Evolutionary conservation across 306 rosid genomes (phyloP), one percentile per base, ranked within the genome.

Genomic region (Hippophae tibetana): DNA sequence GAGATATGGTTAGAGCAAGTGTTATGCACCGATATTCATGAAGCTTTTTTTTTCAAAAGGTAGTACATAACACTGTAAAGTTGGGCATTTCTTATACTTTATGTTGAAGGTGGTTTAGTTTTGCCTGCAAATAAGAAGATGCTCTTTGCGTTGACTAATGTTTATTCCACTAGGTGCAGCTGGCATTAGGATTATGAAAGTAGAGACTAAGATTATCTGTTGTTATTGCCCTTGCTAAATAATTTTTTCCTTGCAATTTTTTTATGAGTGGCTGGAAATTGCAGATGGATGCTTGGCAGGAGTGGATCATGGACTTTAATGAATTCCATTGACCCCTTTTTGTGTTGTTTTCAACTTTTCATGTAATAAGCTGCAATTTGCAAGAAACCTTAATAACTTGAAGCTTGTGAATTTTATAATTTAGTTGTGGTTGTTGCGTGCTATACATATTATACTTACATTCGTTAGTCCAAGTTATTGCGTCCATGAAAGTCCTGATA

Each of bases 381-480:
- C 46, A 47, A 61, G 8, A 38, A 9, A 61, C 26, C 13, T 13
- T 45, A 61, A 48, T 10, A 60, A 50, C 47, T 47, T 27, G 46
- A 61, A 61, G 55, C 45, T 31, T 47, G 27, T 61, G 65, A 61
- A 61, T 61, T 43, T 61, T 31, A 61, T 48, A 40, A 47, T 12
- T 1, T 47, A 25, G 25, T 26, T 18, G 31, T 61, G 47, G n/a
- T 31, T 7, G 13, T n/a, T 47, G 27, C 43, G 26, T 61, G 44
- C 54, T 31, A 61, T 12, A 47, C 3, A 3, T 7, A 26, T 47
- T 8, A 13, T 48, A 13, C 31, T 31, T 10, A 6, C 42, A 5
- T 26, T 31, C 27, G 54, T 7, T 13, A 3, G 65, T 12, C 48
- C 65, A n/a, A 12, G 45, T 12, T 60, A 47, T 12, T 38, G 43